Base-by-base conservation (phyloP, 73 alveolate species). In the Paramecium sonneborni region DNA sequence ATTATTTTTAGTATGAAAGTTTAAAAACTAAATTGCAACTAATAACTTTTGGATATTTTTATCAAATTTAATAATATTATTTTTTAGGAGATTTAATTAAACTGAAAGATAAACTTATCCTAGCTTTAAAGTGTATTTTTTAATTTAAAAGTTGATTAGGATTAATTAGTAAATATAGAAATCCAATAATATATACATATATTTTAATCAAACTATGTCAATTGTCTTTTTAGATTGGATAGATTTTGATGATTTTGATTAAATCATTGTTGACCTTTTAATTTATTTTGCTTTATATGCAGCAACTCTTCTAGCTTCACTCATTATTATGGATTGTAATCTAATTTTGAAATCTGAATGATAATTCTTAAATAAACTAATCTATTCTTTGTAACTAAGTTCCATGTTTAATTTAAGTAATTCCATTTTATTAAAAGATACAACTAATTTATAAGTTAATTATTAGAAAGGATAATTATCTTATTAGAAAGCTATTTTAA, bases 221-320 rank as follows among this genome's bases (percentile, higher is more conserved):
- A 52, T 52, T 52, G 12, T 30, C 68, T 52, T 52, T 52, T 52
- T 52, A 52, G 68, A 52, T 52, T n/a, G 68, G 68, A n/a, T 52
- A 52, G 68, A 52, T 15, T 62, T 62, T n/a, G n/a, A n/a, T n/a
- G n/a, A n/a, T n/a, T n/a, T n/a, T 30, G 84, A 62, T 62, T 62
- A 23, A 0, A 62, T 62, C 0, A 44, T 62, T 26, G 84, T 62
- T 5, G 84, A 62, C 12, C 84, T 11, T 62, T 62, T 62, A 62
- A 62, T 32, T 62, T 62, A 32, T 26, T 62, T 62, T 32, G 84
- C 84, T 62, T 62, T 62, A 0, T 62, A 62, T 1, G 84, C 84
- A 62, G 84, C 84, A 7, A 44, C 84, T 62, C 84, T 0, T 14
- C 84, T 62, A 28, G 84, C 84, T 62, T 62, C 84, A 62, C 84